phyloP scores from a whole-genome alignment of 1,284 basidiomycete genomes.

The Tilletia caries region DNA sequence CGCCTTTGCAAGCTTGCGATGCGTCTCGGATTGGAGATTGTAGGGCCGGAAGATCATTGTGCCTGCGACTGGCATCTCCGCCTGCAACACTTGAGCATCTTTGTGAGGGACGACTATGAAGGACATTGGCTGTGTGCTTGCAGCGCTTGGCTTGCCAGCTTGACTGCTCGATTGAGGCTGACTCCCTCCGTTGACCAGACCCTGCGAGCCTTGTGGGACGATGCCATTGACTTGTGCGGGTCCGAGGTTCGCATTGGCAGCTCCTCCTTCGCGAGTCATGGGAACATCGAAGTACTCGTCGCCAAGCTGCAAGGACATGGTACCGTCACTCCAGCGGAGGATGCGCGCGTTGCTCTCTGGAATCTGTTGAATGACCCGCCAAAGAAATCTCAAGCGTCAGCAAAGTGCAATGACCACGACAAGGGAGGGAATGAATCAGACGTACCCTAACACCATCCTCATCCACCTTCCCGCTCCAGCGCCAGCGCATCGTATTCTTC shows the following conservation, averaged over 20 bases:
- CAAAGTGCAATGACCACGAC: too few species aligned
- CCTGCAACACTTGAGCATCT: conserved; percentile 75
- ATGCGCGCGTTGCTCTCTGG: conserved; percentile 81
- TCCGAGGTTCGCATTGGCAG: neutral
- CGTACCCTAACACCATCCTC: conserved; percentile 68
- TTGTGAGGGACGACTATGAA: conserved; percentile 88
- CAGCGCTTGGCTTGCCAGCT: neutral
- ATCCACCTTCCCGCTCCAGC: conserved; percentile 68
- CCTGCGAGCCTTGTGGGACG: neutral
- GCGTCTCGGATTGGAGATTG: conserved; percentile 82
- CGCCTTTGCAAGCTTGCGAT: conserved; percentile 78
- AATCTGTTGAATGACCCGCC: conserved; percentile 60
- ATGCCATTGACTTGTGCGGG: conserved; percentile 8
- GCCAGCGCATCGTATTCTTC: conserved; percentile 85
- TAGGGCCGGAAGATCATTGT: conserved; percentile 79
- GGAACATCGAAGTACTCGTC: conserved; percentile 83
- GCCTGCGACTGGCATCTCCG: conserved; percentile 76
- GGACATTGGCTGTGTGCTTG: conserved; percentile 48
- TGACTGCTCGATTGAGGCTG: conserved; percentile 15
- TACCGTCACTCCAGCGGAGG: conserved; percentile 86
- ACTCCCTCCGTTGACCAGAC: conserved; percentile 15
- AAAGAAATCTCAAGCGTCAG: too few species aligned
- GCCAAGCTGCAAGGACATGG: conserved; percentile 77
- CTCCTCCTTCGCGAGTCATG: conserved; percentile 29
- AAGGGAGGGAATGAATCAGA: conserved; percentile 25